Evolutionary conservation across 352 stramenopile species (phyloP), one percentile per base, ranked within the genome.

Genomic region (Phytophthora tentaculata): DNA sequence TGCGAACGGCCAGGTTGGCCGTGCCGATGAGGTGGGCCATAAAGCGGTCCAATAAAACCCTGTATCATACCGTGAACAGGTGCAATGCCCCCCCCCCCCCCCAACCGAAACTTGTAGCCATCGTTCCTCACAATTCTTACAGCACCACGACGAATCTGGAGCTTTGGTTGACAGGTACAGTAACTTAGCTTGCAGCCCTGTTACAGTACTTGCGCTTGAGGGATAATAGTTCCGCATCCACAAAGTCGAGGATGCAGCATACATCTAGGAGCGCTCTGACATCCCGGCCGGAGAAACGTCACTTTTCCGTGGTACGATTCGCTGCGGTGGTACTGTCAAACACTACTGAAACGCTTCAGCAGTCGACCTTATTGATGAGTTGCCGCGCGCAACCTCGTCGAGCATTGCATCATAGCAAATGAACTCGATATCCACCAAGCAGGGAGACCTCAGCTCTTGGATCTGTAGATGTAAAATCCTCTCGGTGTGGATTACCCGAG

Each of bases 41-140:
- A 75, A 75, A 26, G 48, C 57, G 51, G 26, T 64, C 32, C 52
- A 73, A 62, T 75, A 67, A 73, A 61, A 24, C 45, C 22, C 44
- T 43, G 24, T 32, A 64, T 52, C 48, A 39, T 51, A 43, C 17
- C 16, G 26, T 55, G 19, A 51, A 56, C 60, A 62, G 63, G 43
- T 62, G 57, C 47, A 64, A 26, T 50, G 37, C 53, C 39, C 9
- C 28, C 28, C 28, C 28, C 28, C 5, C 28, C 9, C 5, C 43
- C n/a, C 26, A 5, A 56, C 24, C 19, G 41, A 71, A 56, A 61
- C 20, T 62, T 53, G 50, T 44, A 39, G 43, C 32, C 32, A 48
- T 55, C 35, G 22, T 62, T 61, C 29, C 20, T 48, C 54, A 37
- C 24, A n/a, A 8, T 58, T 56, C 24, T 56, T 56, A 49, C 48